Conservation (phyloP, 2,329 filamentous ascomycete genomes). For the Trichoderma sp. region DNA sequence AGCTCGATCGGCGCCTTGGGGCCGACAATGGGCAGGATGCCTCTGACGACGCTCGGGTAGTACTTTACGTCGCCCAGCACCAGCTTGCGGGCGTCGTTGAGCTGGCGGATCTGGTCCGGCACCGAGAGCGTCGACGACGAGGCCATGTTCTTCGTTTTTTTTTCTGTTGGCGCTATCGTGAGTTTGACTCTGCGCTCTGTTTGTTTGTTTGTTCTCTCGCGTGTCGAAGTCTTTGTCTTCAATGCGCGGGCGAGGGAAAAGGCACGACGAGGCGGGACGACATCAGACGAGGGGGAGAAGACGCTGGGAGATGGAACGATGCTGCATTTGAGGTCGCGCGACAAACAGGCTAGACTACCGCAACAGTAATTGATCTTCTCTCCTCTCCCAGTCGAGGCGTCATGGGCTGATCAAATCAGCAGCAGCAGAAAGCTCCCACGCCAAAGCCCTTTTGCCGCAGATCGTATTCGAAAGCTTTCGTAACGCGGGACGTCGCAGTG, state of each 20-base stretch:
- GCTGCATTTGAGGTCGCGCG: constrained; percentile 36
- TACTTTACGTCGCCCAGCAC: constrained; percentile 84
- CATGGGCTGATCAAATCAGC: constrained; percentile 33
- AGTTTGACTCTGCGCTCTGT: too few species aligned
- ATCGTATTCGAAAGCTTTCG: not conserved
- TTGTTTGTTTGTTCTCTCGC: too few species aligned
- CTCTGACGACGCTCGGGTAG: constrained; percentile 89
- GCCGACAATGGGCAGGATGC: constrained; percentile 88
- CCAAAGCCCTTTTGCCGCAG: constrained; percentile 5
- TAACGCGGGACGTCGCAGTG: constrained; percentile 8
- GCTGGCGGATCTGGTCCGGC: constrained; percentile 78
- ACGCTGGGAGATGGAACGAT: constrained; percentile 15
- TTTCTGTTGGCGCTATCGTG: not conserved
- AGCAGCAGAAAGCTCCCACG: constrained; percentile 30
- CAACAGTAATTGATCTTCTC: constrained; percentile 27
- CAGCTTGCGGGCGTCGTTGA: constrained; percentile 86
- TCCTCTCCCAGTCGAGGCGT: constrained; percentile 30
- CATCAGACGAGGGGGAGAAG: constrained; percentile 25
- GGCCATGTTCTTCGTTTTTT: constrained; percentile 8
- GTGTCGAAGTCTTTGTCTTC: not conserved
- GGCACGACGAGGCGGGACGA: constrained; percentile 13
- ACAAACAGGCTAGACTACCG: constrained; percentile 38
- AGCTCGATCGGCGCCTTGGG: constrained; percentile 74
- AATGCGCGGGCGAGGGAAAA: not conserved
- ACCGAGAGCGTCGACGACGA: constrained; percentile 58